Evolutionary conservation across 768 basidiomycete species (phyloP), one percentile per base, ranked within the genome.

Genomic region (Cyclocybe cylindracea): DNA sequence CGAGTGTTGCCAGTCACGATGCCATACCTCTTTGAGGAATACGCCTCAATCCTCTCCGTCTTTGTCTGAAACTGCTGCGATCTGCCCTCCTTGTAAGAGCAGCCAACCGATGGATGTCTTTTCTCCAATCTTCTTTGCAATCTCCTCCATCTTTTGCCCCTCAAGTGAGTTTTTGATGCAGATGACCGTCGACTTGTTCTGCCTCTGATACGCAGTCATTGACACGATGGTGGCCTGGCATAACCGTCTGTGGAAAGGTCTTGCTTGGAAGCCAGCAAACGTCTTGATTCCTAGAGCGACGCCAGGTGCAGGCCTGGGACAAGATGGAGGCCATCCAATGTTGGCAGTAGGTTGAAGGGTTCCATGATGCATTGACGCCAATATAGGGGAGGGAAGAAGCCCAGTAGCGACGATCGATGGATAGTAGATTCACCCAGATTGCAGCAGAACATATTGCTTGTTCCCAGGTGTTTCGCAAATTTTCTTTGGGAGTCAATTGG

Each of bases 181-280:
- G 18, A 98, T 79, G 46, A 98, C 76, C 86, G 98, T 94, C 2
- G 92, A 94, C 70, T 95, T 92, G 73, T 95, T 96, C 35, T 87
- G 80, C 57, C 86, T 91, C 65, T 97, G 84, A 74, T 48, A 92
- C 91, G 67, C 98, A 96, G 10, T 98, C 87, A 64, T 94, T 97
- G 60, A 98, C 94, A 16, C 87, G 84, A 62, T 98, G 96, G 68
- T 84, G 80, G 11, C 87, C 94, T 16, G 98, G 76, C 18, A 76
- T 72, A 9, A 88, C 85, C 0, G 80, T 83, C 62, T 93, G 81
- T 0, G 90, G 91, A 7, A 98, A 77, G 0, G 95, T 97, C 54
- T 95, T 82, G 31, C 98, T 79, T 1, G 97, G 80, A 99, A 98
- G 8, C 97, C 97, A 0, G 97, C 94, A 5, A 98, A 78, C 5